These are phyloP conservation scores for Epichloe uncinata DNA, from an alignment of 2,329 filamentous ascomycete species.

Conservation along the genomic window DNA sequence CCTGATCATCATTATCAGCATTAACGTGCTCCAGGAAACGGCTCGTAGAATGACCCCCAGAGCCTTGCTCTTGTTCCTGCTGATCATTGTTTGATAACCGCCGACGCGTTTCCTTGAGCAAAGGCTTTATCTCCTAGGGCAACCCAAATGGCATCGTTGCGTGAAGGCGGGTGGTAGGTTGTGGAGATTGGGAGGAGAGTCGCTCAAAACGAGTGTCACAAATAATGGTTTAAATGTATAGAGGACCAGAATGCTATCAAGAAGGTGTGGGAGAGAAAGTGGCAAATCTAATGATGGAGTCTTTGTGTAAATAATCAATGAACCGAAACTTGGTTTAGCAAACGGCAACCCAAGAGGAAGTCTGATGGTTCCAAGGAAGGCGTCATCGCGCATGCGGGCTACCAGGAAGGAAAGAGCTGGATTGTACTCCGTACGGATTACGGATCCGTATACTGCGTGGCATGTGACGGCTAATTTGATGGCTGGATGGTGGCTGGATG, in stretches of 20 bases:
- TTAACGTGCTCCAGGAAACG: not conserved
- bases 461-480: not conserved
- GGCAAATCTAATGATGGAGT: not conserved
- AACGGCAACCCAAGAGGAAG: not conserved
- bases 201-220: not conserved
- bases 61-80: not conserved
- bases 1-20: not conserved
- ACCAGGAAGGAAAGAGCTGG: not conserved
- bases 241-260: not conserved
- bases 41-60: not conserved
- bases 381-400: not conserved
- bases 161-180: not conserved
- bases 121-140: constrained; percentile 1
- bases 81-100: not conserved
- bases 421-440: too few species aligned
- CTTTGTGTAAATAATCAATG: not conserved
- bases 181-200: not conserved
- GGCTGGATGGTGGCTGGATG: not conserved
- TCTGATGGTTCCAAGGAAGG: not conserved
- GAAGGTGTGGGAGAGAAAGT: not conserved
- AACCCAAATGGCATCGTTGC: constrained; percentile 1
- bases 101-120: constrained; percentile 1
- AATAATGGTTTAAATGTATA: not conserved
- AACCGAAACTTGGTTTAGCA: not conserved
- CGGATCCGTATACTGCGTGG: not conserved